Conservation (phyloP, 805 yeast species). For the Wickerhamomyces pijperi region DNA sequence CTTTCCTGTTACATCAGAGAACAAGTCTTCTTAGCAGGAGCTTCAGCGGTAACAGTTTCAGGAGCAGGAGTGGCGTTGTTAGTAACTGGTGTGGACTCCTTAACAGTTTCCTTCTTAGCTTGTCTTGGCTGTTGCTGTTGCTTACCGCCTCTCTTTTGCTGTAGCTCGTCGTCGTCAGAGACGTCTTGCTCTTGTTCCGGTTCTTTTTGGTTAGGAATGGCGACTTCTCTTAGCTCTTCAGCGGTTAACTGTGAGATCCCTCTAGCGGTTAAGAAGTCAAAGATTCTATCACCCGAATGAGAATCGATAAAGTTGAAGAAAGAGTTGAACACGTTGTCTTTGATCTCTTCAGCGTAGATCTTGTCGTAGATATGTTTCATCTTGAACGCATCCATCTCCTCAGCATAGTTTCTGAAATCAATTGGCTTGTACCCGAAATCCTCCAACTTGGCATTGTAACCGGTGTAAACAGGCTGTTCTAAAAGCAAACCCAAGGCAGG, state of each 20-base stretch:
- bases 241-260: constrained; percentile 22
- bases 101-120: neutral
- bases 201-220: constrained; percentile 1
- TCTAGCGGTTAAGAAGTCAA: constrained; percentile 30
- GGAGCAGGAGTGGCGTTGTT: neutral
- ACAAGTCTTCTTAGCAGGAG: constrained; percentile 3
- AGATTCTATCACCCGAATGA: constrained; percentile 46
- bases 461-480: constrained; percentile 87
- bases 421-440: constrained; percentile 71
- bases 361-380: constrained; percentile 83
- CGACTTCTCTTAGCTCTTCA: constrained; percentile 1
- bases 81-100: neutral
- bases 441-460: constrained; percentile 60
- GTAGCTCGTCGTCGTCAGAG: constrained; percentile 3
- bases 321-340: constrained; percentile 81
- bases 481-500: constrained; percentile 88
- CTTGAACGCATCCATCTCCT: constrained; percentile 77
- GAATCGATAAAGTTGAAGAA: constrained; percentile 87
- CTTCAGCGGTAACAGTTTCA: neutral
- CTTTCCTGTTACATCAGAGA: too few relatives aligned
- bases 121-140: neutral
- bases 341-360: constrained; percentile 80
- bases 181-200: constrained; percentile 5
- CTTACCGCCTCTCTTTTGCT: constrained; percentile 12
- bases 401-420: constrained; percentile 52